These are phyloP conservation scores for Lepraria neglecta DNA, from an alignment of 495 filamentous ascomycete genomes.

Conservation along the genomic window DNA sequence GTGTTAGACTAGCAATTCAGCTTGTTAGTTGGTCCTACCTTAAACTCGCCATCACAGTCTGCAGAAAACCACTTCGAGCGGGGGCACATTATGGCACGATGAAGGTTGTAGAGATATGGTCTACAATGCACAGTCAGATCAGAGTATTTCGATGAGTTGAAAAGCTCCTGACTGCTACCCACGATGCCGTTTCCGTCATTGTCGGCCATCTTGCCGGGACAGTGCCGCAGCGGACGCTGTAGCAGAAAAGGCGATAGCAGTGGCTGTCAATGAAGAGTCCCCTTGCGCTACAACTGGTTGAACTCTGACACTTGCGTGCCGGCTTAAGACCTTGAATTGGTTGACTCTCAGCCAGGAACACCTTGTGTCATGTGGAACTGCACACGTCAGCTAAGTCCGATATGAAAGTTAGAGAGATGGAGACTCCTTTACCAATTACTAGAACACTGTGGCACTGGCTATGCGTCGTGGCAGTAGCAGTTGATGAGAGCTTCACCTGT, in stretches of 20 bases:
- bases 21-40: conserved; percentile 18
- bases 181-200: neutral
- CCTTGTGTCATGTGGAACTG: no score
- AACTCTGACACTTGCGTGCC: no score
- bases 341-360: no score
- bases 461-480: no score
- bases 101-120: conserved; percentile 30
- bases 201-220: neutral
- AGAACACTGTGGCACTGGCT: no score
- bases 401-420: no score
- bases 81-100: conserved; percentile 34
- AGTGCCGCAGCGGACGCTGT: neutral
- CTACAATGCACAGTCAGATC: conserved; percentile 34
- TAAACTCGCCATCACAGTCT: conserved; percentile 29
- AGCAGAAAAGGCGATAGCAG: neutral
- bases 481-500: no score
- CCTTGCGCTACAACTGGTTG: neutral
- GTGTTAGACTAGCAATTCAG: neutral
- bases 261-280: neutral
- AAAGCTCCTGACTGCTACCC: neutral
- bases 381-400: no score
- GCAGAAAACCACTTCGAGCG: conserved; percentile 33
- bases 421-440: no score
- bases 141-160: conserved; percentile 29
- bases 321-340: no score